Evolutionary conservation across 345 rosid genomes (phyloP).

Genomic region (Nephelium lappaceum): DNA sequence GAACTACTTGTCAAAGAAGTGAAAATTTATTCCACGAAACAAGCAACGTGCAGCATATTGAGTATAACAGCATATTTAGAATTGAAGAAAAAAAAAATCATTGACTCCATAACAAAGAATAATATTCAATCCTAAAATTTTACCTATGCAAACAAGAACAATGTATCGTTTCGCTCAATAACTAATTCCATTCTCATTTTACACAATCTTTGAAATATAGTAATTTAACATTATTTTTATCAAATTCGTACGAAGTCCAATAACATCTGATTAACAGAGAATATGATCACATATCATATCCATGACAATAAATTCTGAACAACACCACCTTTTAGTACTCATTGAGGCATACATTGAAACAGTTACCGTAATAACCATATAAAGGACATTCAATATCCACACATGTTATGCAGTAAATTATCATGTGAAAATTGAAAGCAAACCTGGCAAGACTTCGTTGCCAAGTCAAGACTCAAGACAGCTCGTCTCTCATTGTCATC

Average conservation of each 20-base stretch:
- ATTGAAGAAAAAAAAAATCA: background rate
- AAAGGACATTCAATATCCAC: no score
- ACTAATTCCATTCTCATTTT: background rate
- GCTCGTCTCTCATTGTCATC: constrained; percentile 73
- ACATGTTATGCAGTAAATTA: no score
- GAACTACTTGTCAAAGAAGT: constrained; percentile 86
- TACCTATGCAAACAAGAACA: background rate
- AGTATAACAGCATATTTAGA: background rate
- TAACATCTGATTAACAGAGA: background rate
- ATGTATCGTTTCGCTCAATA: background rate
- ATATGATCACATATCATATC: no score
- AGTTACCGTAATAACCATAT: no score
- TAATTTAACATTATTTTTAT: background rate
- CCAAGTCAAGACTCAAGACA: constrained; percentile 89
- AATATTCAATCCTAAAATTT: constrained; percentile 25
- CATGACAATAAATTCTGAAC: no score
- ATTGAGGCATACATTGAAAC: no score
- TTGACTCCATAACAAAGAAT: background rate
- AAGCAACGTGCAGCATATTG: constrained; percentile 41
- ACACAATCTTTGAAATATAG: background rate
- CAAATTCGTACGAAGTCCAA: background rate
- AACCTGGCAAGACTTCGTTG: constrained; percentile 78
- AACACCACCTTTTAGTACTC: no score
- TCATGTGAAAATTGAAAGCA: no score
- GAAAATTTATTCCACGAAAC: constrained; percentile 62